These are phyloP conservation scores for Rhizopogon salebrosus DNA, from an alignment of 768 basidiomycete genomes.

Conservation along the genomic window DNA sequence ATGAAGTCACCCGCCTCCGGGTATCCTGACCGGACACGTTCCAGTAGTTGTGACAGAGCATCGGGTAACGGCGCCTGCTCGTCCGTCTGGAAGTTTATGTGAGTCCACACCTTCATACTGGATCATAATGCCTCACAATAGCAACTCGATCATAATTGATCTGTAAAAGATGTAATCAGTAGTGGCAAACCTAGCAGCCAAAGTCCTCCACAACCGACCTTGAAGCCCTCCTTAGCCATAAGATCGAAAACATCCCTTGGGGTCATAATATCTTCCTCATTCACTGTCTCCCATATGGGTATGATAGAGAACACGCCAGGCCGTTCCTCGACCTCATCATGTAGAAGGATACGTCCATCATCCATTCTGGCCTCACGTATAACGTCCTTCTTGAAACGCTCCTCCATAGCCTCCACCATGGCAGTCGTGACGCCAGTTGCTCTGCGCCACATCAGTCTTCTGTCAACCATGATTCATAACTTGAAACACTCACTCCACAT, in stretches of 20 bases:
- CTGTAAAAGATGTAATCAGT: slow-evolving; percentile 28
- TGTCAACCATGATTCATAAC: not conserved
- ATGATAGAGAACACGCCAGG: slow-evolving; percentile 88
- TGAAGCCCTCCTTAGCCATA: slow-evolving; percentile 74
- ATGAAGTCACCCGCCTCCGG: slow-evolving; percentile 69
- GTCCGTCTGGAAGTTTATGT: slow-evolving; percentile 65
- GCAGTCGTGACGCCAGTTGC: slow-evolving; percentile 91
- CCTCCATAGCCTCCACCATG: slow-evolving; percentile 90
- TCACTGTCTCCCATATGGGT: slow-evolving; percentile 90
- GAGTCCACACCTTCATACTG: not conserved
- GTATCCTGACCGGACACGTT: slow-evolving; percentile 58
- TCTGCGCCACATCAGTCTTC: slow-evolving; percentile 32
- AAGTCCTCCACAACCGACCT: slow-evolving; percentile 36
- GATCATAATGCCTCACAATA: slow-evolving; percentile 53
- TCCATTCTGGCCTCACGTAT: slow-evolving; percentile 70
- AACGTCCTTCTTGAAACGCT: slow-evolving; percentile 82
- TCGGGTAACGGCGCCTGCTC: slow-evolving; percentile 94
- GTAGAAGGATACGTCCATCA: slow-evolving; percentile 77
- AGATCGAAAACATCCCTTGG: slow-evolving; percentile 76
- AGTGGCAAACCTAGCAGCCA: not conserved
- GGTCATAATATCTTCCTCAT: slow-evolving; percentile 80
- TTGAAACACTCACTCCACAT: slow-evolving; percentile 81
- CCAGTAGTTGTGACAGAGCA: slow-evolving; percentile 74
- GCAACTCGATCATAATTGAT: slow-evolving; percentile 87
- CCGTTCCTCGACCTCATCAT: slow-evolving; percentile 93